These are phyloP conservation scores for Lachnellula subtilissima DNA, from an alignment of 2,329 filamentous ascomycete species.

Conservation along the genomic window DNA sequence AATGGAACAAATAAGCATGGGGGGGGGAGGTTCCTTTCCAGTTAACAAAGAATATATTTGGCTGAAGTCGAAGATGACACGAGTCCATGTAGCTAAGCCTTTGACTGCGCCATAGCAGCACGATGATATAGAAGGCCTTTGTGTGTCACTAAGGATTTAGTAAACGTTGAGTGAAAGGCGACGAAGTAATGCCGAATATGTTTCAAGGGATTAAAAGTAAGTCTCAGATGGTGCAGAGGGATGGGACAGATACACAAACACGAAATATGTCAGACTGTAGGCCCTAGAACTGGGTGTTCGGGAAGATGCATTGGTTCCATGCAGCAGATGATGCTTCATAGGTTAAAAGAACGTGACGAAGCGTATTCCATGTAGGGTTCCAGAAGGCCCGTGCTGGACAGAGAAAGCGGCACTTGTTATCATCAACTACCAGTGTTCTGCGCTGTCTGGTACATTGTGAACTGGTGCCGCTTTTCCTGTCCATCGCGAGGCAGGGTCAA, in stretches of 20 bases:
- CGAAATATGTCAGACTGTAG: not conserved
- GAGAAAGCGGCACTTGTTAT: too few species aligned
- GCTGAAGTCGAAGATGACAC: too few species aligned
- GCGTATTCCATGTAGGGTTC: not conserved
- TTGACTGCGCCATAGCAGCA: too few species aligned
- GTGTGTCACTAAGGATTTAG: too few species aligned
- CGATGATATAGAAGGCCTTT: too few species aligned
- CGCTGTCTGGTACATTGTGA: too few species aligned
- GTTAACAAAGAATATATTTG: too few species aligned
- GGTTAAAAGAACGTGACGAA: not conserved
- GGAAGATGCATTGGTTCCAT: not conserved
- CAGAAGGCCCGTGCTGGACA: not conserved
- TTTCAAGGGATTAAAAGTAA: not conserved
- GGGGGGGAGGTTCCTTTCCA: too few species aligned
- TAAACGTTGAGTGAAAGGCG: not conserved
- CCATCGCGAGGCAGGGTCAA: too few species aligned
- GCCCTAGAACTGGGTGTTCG: not conserved
- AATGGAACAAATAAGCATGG: not conserved
- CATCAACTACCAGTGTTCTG: too few species aligned
- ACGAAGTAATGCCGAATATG: not conserved
- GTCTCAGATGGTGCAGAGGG: not conserved
- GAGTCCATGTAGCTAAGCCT: too few species aligned
- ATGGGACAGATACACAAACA: not conserved
- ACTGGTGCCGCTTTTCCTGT: too few species aligned
- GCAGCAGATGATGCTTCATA: not conserved